Percentiles rank a stretch among this genome's conserved stretches.
Conservation (phyloP, 2,329 filamentous ascomycete species). For the Curvularia eragrostidis region DNA sequence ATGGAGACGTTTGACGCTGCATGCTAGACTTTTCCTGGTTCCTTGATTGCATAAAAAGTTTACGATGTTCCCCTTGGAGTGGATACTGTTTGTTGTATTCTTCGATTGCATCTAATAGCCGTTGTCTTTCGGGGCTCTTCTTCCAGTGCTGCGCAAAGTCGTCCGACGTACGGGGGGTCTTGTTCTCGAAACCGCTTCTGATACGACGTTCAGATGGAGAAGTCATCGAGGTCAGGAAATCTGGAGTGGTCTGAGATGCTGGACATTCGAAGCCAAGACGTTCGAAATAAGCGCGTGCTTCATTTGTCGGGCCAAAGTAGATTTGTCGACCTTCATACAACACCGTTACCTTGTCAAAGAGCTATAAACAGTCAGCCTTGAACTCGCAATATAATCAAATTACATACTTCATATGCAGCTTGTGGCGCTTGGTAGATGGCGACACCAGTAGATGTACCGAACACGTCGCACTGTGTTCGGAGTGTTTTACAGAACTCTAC, state of each 20-base stretch:
- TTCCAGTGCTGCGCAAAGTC: slow-evolving; percentile 60
- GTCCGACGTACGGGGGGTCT: slow-evolving; percentile 50
- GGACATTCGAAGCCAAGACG: slow-evolving; percentile 66
- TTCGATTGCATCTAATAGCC: slow-evolving; percentile 52
- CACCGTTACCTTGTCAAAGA: slow-evolving; percentile 29
- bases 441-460: slow-evolving; percentile 48
- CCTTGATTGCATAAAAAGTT: slow-evolving; percentile 39
- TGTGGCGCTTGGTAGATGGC: slow-evolving; percentile 59
- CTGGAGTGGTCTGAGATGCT: slow-evolving; percentile 67
- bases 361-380: slow-evolving; percentile 1
- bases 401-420: slow-evolving; percentile 64
- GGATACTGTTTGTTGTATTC: slow-evolving; percentile 54
- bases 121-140: slow-evolving; percentile 48
- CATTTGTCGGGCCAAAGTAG: slow-evolving; percentile 68
- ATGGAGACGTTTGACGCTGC: slow-evolving; percentile 62
- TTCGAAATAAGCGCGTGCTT: slow-evolving; percentile 71
- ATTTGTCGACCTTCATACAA: slow-evolving; percentile 69
- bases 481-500: slow-evolving; percentile 68
- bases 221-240: slow-evolving; percentile 77
- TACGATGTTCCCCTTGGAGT: slow-evolving; percentile 51
- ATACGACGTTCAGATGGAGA: slow-evolving; percentile 43
- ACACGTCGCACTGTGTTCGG: slow-evolving; percentile 64
- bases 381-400: background rate
- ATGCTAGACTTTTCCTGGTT: slow-evolving; percentile 57
- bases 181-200: slow-evolving; percentile 48